Base-by-base conservation (phyloP, 129 eudicot species). In the Apium graveolens region DNA sequence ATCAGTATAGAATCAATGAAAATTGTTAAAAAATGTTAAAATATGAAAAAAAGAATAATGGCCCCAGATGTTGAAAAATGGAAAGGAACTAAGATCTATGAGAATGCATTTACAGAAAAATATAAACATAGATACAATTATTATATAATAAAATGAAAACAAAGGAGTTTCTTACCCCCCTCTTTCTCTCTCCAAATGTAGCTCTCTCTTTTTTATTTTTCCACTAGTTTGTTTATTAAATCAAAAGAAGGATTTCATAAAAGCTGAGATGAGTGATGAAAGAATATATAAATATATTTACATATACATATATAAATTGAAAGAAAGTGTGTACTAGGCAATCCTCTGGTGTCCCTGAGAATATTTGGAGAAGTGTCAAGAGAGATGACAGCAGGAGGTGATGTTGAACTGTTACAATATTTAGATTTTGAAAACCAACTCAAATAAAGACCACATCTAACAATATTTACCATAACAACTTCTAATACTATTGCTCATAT, bases 21-120 rank as follows among this genome's bases (percentile, higher is more conserved):
- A 51, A 68, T 75, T 82, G 17, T 24, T 5, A 37, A 44, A 3
- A 11, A 70, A 14, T 20, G 2, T 5, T 46, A 55, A 14, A 42
- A 26, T 24, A 65, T 35, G 4, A 38, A 38, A 38, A 38, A 3
- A 11, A 70, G 31, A 39, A 2, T 6, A 60, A 76, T 87, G 81
- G 53, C 60, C 57, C 84, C 80, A 75, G 85, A 78, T 81, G 73
- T 46, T 80, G 80, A 83, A 81, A 85, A 78, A 78, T 57, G 81
- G 79, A 79, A 42, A 70, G 78, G 78, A 82, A 83, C 73, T 81
- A 88, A 86, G 94, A 91, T 91, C 94, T 91, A 84, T 84, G 81
- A 84, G 62, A 82, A 82, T 76, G 88, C 81, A 78, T 81, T 83
- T 73, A 72, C 48, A 84, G 51, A 81, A 62, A 4, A 62, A 62